Evolutionary conservation across 2,329 filamentous ascomycete species (phyloP), one percentile per base, ranked within the genome.

Genomic region (Zymoseptoria pseudotritici): DNA sequence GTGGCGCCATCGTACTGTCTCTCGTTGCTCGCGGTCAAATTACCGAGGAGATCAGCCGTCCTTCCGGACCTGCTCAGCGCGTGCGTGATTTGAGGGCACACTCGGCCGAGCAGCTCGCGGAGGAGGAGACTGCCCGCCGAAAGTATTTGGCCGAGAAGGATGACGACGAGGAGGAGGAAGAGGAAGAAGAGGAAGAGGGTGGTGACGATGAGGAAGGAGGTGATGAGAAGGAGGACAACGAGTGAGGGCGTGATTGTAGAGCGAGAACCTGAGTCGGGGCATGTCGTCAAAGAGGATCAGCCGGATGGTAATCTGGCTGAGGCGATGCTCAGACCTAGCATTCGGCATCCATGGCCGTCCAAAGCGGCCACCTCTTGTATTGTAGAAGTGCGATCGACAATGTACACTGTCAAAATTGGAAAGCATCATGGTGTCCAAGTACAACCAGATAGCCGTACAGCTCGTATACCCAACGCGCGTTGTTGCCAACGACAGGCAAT

Each of bases 11-110:
- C 66, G 85, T 94, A 50, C 78, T 90, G 67, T 93, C 85, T 64
- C 78, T 97, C 66, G 83, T 97, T 63, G 91, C 90, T 50, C 86
- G 92, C 62, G 88, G 91, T 69, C 88, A 92, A 77, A 86, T 95
- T 66, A 81, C 79, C 50, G 80, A 84, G 66, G 78, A 80, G 69
- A 77, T 86, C 66, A 78, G 72, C 56, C 73, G 71, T 63, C 65
- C 74, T 46, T 71, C 76, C 19, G 73, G 75, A 50, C 77, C 79
- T 4, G 76, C 76, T 13, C 78, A 82, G 63, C 73, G 78, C 36
- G 73, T 82, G 46, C 74, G 78, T 69, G 78, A 79, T 50, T 75
- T 86, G 63, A 75, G 82, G 57, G 69, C 69, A 7, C 58, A 66
- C 20, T 71, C 73, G 63, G 61, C 54, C 19, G 62, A 69, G 54